A percentile compares a stretch with the other conserved stretches of the same genome.
Evolutionary conservation across 1,284 basidiomycete species (phyloP).

Genomic region (Pholiota adiposa): DNA sequence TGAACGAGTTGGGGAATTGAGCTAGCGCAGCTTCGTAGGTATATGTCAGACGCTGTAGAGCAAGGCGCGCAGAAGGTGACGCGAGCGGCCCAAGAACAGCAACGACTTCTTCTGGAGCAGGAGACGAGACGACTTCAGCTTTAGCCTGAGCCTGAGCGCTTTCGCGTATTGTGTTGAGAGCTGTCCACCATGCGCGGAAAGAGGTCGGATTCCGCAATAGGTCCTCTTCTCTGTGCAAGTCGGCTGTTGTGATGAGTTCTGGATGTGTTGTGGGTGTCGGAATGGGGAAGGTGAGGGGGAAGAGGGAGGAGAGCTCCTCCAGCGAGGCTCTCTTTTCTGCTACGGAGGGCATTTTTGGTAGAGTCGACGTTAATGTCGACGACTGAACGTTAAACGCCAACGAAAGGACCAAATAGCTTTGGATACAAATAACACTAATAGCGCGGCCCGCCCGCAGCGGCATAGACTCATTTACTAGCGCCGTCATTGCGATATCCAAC

Average conservation of each 20-base stretch:
- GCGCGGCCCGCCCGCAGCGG: conserved; percentile 1
- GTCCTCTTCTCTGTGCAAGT: conserved; percentile 93
- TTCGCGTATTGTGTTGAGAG: conserved; percentile 82
- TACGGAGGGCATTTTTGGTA: conserved; percentile 55
- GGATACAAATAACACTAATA: conserved; percentile 9
- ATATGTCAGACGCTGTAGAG: conserved; percentile 84
- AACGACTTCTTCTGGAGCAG: conserved; percentile 48
- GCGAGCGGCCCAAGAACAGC: conserved; percentile 76
- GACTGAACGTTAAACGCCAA: neutral
- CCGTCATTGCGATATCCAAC: conserved; percentile 4
- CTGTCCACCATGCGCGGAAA: conserved; percentile 90
- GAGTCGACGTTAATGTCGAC: neutral
- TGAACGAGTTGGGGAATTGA: conserved; percentile 90
- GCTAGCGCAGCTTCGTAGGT: conserved; percentile 92
- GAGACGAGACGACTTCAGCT: conserved; percentile 38
- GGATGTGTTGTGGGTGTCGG: conserved; percentile 83
- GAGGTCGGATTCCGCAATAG: conserved; percentile 92
- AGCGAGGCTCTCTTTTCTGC: conserved; percentile 47
- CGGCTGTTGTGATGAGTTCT: conserved; percentile 75
- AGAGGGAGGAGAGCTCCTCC: conserved; percentile 59
- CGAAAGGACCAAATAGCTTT: neutral
- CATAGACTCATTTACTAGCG: neutral
- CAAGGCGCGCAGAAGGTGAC: conserved; percentile 71
- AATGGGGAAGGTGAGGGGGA: conserved; percentile 85
- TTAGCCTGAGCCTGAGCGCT: conserved; percentile 61